Percentiles rank a stretch among this genome's conserved stretches.
Evolutionary conservation across 2,329 filamentous ascomycete species (phyloP).

Genomic region (Neofusicoccum cordaticola): DNA sequence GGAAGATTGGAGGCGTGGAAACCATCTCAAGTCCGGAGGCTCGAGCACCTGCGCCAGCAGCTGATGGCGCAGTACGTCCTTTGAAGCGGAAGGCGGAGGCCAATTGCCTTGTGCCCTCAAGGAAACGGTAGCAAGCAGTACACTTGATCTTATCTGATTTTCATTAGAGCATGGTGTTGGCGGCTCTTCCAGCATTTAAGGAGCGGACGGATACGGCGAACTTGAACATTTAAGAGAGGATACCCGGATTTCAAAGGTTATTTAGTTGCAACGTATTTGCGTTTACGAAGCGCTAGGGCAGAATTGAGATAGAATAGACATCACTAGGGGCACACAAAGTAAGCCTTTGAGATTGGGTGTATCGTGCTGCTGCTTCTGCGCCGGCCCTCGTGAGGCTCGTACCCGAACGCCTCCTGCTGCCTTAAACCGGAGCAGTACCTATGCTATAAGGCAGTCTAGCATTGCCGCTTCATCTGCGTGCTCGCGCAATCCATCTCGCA

Average conservation of each 20-base stretch:
- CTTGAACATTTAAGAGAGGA: neutral
- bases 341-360: neutral
- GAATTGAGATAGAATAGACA: neutral
- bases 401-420: neutral
- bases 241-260: neutral
- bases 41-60: neutral
- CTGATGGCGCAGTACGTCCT: neutral
- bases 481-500: neutral
- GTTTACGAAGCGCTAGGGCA: neutral
- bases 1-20: neutral
- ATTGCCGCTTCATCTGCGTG: neutral
- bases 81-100: conserved; percentile 8
- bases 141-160: neutral
- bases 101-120: neutral
- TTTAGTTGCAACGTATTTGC: neutral
- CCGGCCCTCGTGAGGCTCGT: neutral
- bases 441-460: neutral
- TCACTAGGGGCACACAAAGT: neutral
- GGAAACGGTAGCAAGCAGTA: neutral
- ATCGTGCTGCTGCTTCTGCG: neutral
- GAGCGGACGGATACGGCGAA: neutral
- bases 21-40: neutral
- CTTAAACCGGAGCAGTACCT: neutral
- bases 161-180: neutral
- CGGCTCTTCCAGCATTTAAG: neutral